Conservation (phyloP, 352 stramenopile species). For the Globisporangium lucens region DNA sequence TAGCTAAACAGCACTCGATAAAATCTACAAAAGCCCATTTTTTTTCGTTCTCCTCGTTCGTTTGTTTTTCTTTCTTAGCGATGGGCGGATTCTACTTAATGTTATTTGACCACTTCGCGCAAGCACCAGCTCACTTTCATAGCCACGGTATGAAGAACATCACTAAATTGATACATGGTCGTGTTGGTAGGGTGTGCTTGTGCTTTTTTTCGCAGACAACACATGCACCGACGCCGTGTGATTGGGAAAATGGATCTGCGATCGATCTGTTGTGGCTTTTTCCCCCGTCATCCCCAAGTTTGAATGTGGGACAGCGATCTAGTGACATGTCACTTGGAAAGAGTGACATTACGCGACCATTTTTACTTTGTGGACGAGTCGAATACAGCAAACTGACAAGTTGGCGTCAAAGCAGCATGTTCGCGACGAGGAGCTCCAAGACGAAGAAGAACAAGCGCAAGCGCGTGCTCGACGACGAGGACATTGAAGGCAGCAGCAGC, state of each 20-base stretch:
- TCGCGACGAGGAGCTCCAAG: constrained; percentile 19
- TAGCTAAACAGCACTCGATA: neutral
- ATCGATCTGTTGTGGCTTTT: no score
- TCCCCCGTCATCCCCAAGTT: no score
- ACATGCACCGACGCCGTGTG: no score
- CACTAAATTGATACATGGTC: no score
- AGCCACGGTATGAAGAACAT: no score
- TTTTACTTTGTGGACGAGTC: neutral
- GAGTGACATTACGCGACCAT: neutral
- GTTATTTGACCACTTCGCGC: no score
- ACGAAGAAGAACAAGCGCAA: constrained; percentile 25
- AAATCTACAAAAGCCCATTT: neutral
- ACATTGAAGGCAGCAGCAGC: constrained; percentile 2
- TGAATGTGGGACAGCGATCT: neutral
- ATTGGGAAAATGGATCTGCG: no score
- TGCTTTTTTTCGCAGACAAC: no score
- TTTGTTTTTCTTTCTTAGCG: no score
- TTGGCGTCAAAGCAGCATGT: constrained; percentile 9
- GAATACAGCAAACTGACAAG: neutral
- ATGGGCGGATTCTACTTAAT: neutral
- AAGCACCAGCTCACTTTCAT: no score
- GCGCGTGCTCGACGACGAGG: constrained; percentile 14
- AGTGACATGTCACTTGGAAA: neutral
- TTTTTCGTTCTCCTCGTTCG: neutral
- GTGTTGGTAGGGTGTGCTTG: no score